A percentile compares a stretch with the other conserved stretches of the same genome.
Evolutionary conservation across 2,329 filamentous ascomycete genomes (phyloP).

Genomic region (Colletotrichum orchidophilum): DNA sequence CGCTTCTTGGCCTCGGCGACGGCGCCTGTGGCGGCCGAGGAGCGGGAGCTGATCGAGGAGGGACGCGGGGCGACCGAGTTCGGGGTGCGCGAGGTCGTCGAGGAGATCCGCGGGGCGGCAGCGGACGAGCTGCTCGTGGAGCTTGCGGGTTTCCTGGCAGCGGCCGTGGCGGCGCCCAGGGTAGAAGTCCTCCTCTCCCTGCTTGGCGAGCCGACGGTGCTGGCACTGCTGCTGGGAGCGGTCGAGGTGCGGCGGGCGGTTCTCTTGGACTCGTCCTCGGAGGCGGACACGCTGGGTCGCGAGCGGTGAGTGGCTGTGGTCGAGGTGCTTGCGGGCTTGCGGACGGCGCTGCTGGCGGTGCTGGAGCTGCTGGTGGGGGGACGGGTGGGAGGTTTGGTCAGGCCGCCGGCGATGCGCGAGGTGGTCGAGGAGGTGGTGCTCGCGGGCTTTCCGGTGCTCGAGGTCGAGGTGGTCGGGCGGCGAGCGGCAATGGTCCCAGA

Average conservation of each 20-base stretch:
- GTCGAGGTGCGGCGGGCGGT: conserved; percentile 55
- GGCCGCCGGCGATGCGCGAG: conserved; percentile 48
- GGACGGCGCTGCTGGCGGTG: conserved; percentile 41
- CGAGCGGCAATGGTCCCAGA: conserved; percentile 42
- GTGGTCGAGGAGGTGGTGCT: conserved; percentile 43
- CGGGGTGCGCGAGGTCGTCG: conserved; percentile 26
- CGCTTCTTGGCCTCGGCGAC: conserved; percentile 65
- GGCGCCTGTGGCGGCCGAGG: conserved; percentile 45
- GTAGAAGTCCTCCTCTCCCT: conserved; percentile 48
- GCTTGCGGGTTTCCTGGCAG: conserved; percentile 43
- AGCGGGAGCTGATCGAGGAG: conserved; percentile 40
- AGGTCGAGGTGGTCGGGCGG: conserved; percentile 45
- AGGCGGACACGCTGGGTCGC: conserved; percentile 58
- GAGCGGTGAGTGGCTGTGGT: conserved; percentile 55
- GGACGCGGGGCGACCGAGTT: conserved; percentile 35
- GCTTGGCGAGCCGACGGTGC: conserved; percentile 39
- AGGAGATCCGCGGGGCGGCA: conserved; percentile 19
- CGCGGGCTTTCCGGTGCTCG: conserved; percentile 42
- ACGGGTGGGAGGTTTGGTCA: conserved; percentile 60
- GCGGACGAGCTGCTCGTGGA: conserved; percentile 33
- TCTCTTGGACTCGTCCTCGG: conserved; percentile 60
- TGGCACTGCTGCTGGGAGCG: conserved; percentile 50
- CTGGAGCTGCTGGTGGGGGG: conserved; percentile 50
- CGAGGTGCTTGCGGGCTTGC: conserved; percentile 44
- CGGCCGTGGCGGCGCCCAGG: conserved; percentile 40